Base-by-base conservation (phyloP, 805 yeast genomes). In the Hanseniaspora mollemarum region DNA sequence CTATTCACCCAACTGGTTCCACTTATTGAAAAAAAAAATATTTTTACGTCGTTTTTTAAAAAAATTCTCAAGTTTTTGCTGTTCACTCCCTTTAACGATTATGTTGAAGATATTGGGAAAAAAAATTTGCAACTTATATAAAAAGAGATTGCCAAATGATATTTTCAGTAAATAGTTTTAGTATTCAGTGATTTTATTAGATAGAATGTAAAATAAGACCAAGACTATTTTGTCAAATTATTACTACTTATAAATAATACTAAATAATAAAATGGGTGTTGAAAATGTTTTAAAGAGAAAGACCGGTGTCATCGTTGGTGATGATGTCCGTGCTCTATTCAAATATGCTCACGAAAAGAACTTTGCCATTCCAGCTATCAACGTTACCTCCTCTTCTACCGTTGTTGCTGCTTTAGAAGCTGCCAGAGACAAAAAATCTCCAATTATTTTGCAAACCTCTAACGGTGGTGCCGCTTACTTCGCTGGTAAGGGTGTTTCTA, bases 381-480 rank as follows among this genome's bases (percentile, higher is more conserved):
- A 92, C 72, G 96, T 92, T 54, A 92, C 98, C 59, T 86, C 97
- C 32, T 88, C 97, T 33, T 90, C 97, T 54, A 90, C 96, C 57
- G 97, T 81, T 54, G 83, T 87, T 67, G 95, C 96, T 62, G 95
- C 96, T 56, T 76, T 92, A 64, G 95, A 92, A 72, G 96, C 96
- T 58, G 96, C 96, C 55, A 86, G 94, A 71, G 96, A 92, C 72
- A 77, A 74, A 74, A 78, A 83, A 61, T 79, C 95, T 56, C 98
- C 98, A 74, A 87, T 92, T 73, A 86, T 92, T 69, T 74, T 92
- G 67, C 98, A 92, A 75, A 80, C 90, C 61, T 90, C 97, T 55
- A 87, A 92, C 72, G 98, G 98, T 76, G 98, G 98, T 77, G 95
- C 98, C 61, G 97, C 97, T 58, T 92, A 80, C 86, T 92, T 92